phyloP scores from a whole-genome alignment of 768 basidiomycete genomes.

The Russula sp. region DNA sequence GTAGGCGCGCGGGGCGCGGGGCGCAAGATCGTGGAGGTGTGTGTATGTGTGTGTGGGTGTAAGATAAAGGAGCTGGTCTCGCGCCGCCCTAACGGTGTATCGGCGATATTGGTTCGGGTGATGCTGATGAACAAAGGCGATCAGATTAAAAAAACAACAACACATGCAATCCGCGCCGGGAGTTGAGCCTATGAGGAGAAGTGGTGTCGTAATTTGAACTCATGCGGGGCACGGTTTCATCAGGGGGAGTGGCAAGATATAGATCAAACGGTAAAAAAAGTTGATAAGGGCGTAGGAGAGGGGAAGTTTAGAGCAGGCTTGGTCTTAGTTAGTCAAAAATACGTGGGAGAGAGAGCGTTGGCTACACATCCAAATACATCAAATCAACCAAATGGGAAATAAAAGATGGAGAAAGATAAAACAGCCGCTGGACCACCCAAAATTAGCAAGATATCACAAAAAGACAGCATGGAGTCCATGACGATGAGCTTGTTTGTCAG shows the following conservation, averaged over 20 bases:
- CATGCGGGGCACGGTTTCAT: neutral
- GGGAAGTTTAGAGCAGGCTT: no score
- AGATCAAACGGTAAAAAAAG: neutral
- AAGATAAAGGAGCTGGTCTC: no score
- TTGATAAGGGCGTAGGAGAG: neutral
- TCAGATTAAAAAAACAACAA: neutral
- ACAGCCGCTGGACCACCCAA: neutral
- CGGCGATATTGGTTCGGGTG: neutral
- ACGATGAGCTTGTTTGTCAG: no score
- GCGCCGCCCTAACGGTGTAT: no score
- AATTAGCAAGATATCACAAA: neutral
- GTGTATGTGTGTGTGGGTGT: neutral
- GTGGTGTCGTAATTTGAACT: neutral
- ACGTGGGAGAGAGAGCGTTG: neutral
- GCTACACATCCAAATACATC: neutral
- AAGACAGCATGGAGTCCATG: no score
- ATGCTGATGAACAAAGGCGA: neutral
- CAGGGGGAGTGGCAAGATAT: neutral
- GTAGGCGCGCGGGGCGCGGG: conserved; percentile 1
- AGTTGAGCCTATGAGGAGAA: neutral
- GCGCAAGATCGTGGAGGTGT: conserved; percentile 1
- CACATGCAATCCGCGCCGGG: conserved; percentile 7
- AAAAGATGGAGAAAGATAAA: neutral
- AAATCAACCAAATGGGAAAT: neutral
- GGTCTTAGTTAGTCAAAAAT: neutral